Base-by-base conservation (phyloP, 805 yeast genomes). In the Barnettozyma californica region DNA sequence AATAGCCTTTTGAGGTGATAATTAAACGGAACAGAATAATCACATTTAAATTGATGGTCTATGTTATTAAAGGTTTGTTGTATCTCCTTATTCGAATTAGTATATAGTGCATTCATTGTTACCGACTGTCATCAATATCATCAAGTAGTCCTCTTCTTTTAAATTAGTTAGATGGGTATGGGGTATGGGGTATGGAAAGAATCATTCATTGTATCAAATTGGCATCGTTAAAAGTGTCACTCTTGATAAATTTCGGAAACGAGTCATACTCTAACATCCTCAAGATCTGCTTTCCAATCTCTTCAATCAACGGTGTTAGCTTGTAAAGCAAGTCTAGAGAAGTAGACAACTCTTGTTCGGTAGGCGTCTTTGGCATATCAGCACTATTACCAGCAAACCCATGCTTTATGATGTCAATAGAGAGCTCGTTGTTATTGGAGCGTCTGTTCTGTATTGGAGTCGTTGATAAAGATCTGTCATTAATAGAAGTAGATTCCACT, bases 231-330 rank as follows among this genome's bases (percentile, higher is more conserved):
- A 67, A 68, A 4, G 67, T 53, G 5, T 68, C 68, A 0, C 81
- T 75, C 9, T 59, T 62, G 34, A 83, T 50, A 55, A 87, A 87
- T 61, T 86, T 87, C 3, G 86, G 86, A 36, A 84, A 71, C 8
- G 94, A 84, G 65, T 87, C 95, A 33, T 64, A 73, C 54, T 83
- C 85, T 84, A 87, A 80, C 64, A 87, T 65, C 38, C 70, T 66
- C 55, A 75, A 75, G 44, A 84, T 73, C 41, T 75, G 76, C 10
- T 55, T 45, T n/a, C 73, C 69, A 7, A 84, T 77, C 19, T 68
- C 67, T n/a, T 71, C 73, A 45, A 78, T 76, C 14, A 77, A 64
- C 1, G 74, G 75, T 26, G 57, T 67, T 10, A 77, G 55, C 31
- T 64, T 60, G 34, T 67, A 65, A 34, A 80, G 51, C 7, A 72